phyloP scores from a whole-genome alignment of 345 rosid species.

The Citrus mangshanensis region DNA sequence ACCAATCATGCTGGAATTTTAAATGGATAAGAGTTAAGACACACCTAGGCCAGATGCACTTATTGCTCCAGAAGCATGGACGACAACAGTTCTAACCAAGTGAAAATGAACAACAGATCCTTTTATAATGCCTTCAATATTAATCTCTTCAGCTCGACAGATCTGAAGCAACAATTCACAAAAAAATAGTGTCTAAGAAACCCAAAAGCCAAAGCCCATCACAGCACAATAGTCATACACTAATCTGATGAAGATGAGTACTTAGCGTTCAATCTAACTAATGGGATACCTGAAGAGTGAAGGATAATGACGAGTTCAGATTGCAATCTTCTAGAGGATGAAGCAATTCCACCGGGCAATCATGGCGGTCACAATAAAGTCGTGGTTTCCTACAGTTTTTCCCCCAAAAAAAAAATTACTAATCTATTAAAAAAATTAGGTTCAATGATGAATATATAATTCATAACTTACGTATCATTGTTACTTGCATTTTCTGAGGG shows the following conservation, averaged over 20 bases:
- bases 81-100: conserved; percentile 49
- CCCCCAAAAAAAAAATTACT: conserved; percentile 8
- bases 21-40: not conserved
- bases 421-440: not conserved
- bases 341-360: conserved; percentile 77
- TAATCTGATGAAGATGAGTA: conserved; percentile 21
- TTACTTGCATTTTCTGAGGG: conserved; percentile 75
- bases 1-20: not conserved
- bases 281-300: conserved; percentile 81
- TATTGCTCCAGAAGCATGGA: conserved; percentile 44
- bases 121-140: conserved; percentile 43
- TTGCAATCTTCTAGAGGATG: conserved; percentile 97
- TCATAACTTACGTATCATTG: conserved; percentile 64
- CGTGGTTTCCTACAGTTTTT: conserved; percentile 50
- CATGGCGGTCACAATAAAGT: conserved; percentile 71
- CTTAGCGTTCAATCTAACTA: conserved; percentile 26
- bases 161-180: conserved; percentile 39
- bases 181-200: conserved; percentile 12
- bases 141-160: conserved; percentile 66
- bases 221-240: conserved; percentile 5
- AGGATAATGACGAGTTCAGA: conserved; percentile 82
- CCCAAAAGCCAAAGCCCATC: conserved; percentile 10
- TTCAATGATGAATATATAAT: not conserved
- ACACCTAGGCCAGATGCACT: conserved; percentile 59
- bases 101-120: conserved; percentile 74